phyloP scores from a whole-genome alignment of 139 green algal genomes.

The Dunaliella primolecta region DNA sequence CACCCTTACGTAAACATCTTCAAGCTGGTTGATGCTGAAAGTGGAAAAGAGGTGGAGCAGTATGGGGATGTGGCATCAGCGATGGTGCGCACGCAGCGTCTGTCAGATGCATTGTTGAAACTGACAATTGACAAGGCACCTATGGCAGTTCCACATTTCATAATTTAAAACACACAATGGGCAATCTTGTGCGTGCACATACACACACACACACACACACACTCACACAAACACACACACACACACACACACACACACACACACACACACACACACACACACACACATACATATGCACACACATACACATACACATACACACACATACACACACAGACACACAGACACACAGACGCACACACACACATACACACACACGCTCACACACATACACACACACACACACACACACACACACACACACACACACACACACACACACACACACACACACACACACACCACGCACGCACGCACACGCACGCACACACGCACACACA shows the following conservation, averaged over 20 bases:
- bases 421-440: background rate
- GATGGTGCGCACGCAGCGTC: slow-evolving; percentile 51
- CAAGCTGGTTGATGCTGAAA: slow-evolving; percentile 62
- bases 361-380: too few relatives aligned
- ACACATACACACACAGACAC: background rate
- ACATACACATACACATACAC: background rate
- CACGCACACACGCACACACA: background rate
- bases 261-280: background rate
- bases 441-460: slow-evolving; percentile 11
- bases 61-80: slow-evolving; percentile 54
- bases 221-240: background rate
- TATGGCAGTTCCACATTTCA: background rate
- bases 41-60: slow-evolving; percentile 41
- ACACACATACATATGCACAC: background rate
- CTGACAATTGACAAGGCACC: background rate
- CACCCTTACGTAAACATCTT: slow-evolving; percentile 69
- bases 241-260: background rate
- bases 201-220: background rate
- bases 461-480: background rate
- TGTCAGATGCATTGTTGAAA: background rate
- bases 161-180: too few relatives aligned
- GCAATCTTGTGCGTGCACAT: too few relatives aligned
- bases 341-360: background rate
- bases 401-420: background rate
- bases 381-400: background rate